phyloP scores from a whole-genome alignment of 106 monocot species.

The Acorus calamus region DNA sequence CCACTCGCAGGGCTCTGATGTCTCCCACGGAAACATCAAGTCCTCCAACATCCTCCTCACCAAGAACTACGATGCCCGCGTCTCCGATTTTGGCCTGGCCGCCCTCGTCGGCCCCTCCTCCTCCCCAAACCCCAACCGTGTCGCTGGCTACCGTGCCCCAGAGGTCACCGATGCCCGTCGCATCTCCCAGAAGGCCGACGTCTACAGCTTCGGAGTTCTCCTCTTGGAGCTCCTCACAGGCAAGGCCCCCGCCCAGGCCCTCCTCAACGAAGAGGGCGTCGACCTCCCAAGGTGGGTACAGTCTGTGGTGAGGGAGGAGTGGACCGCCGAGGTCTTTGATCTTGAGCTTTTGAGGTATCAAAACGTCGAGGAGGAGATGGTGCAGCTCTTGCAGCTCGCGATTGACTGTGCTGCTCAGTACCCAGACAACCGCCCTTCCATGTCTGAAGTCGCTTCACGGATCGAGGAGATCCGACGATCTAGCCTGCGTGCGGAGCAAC shows the following conservation, averaged over 20 bases:
- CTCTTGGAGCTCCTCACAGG: slow-evolving; percentile 87
- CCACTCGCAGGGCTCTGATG: slow-evolving; percentile 44
- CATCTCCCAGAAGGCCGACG: slow-evolving; percentile 68
- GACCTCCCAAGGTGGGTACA: slow-evolving; percentile 84
- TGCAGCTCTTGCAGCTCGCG: slow-evolving; percentile 66
- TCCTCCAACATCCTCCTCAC: slow-evolving; percentile 66
- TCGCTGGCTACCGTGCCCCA: slow-evolving; percentile 64
- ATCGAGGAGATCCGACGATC: slow-evolving; percentile 41
- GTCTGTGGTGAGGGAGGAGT: slow-evolving; percentile 61
- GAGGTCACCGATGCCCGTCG: slow-evolving; percentile 52
- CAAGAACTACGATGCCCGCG: slow-evolving; percentile 26
- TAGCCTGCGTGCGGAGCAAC: not conserved
- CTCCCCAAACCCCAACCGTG: slow-evolving; percentile 25
- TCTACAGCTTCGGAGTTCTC: slow-evolving; percentile 90
- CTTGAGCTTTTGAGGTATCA: slow-evolving; percentile 42
- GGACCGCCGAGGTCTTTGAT: slow-evolving; percentile 84
- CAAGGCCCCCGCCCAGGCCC: slow-evolving; percentile 51
- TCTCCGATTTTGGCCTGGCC: slow-evolving; percentile 74
- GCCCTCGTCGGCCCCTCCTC: slow-evolving; percentile 34
- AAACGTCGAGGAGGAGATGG: slow-evolving; percentile 63
- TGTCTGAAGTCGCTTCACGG: slow-evolving; percentile 43
- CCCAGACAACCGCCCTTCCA: slow-evolving; percentile 59
- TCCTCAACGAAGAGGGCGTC: slow-evolving; percentile 56
- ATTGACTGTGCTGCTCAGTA: slow-evolving; percentile 48
- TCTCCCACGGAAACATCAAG: slow-evolving; percentile 91